phyloP scores from a whole-genome alignment of 768 basidiomycete genomes.

The Phylloporus arenicola region DNA sequence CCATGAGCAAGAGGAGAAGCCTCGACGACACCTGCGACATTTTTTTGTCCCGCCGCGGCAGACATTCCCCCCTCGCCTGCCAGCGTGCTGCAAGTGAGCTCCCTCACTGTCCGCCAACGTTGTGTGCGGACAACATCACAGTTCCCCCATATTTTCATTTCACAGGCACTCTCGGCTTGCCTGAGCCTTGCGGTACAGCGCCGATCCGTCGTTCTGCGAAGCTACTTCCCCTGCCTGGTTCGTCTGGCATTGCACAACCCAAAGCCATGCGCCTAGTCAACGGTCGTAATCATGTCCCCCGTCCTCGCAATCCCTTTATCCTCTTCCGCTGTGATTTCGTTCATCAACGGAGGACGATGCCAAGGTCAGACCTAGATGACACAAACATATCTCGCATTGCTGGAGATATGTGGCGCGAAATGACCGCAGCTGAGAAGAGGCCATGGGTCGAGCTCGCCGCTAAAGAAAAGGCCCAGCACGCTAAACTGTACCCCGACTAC shows the following conservation, averaged over 20 bases:
- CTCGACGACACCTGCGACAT: constrained; percentile 29
- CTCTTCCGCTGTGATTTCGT: constrained; percentile 74
- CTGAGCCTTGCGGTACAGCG: background rate
- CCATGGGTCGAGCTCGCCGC: constrained; percentile 52
- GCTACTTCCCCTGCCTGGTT: constrained; percentile 25
- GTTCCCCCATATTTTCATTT: constrained; percentile 8
- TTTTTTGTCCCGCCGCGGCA: constrained; percentile 21
- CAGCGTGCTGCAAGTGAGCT: constrained; percentile 12
- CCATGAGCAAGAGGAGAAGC: constrained; percentile 26
- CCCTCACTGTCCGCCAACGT: constrained; percentile 1
- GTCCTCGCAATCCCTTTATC: constrained; percentile 76
- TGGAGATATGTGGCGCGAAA: constrained; percentile 59
- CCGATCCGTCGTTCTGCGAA: constrained; percentile 1
- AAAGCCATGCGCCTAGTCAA: constrained; percentile 14
- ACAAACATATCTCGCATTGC: constrained; percentile 65
- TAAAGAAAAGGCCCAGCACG: constrained; percentile 42
- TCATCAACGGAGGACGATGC: constrained; percentile 52
- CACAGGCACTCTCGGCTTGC: constrained; percentile 6
- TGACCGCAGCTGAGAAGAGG: constrained; percentile 39
- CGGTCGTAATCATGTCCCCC: constrained; percentile 49
- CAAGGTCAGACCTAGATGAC: constrained; percentile 55
- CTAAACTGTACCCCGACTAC: constrained; percentile 39
- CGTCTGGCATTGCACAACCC: constrained; percentile 13
- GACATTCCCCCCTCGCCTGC: constrained; percentile 3
- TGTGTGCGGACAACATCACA: constrained; percentile 6